These are phyloP conservation scores for Fomitopsis serialis DNA, from an alignment of 768 basidiomycete genomes.

Conservation along the genomic window DNA sequence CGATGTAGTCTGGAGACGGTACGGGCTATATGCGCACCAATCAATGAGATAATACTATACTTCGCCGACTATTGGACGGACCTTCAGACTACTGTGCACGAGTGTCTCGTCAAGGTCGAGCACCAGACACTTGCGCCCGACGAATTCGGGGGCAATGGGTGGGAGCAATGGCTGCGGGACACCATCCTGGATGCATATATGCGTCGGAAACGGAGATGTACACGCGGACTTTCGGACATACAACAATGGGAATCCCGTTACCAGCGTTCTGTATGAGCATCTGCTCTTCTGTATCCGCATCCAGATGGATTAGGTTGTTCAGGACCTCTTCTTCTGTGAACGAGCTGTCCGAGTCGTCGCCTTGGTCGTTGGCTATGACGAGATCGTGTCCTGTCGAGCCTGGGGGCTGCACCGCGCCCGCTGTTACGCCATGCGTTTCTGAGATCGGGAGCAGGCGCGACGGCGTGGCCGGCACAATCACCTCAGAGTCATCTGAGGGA, in stretches of 20 bases:
- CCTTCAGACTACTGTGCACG: constrained; percentile 97
- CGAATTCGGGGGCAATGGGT: constrained; percentile 76
- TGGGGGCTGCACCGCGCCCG: constrained; percentile 88
- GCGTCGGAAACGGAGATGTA: not conserved
- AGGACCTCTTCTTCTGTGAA: constrained; percentile 64
- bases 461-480: constrained; percentile 44
- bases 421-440: constrained; percentile 84
- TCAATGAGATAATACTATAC: not conserved
- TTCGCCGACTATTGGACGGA: constrained; percentile 25
- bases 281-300: constrained; percentile 87
- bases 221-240: constrained; percentile 34
- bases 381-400: constrained; percentile 61
- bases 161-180: constrained; percentile 79
- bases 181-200: constrained; percentile 60
- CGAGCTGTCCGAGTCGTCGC: constrained; percentile 50
- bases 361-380: constrained; percentile 24
- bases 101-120: constrained; percentile 96
- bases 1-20: constrained; percentile 76
- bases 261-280: constrained; percentile 84
- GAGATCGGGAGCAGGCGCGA: constrained; percentile 46
- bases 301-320: constrained; percentile 43
- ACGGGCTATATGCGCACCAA: constrained; percentile 43
- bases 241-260: constrained; percentile 89
- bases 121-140: constrained; percentile 90
- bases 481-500: constrained; percentile 26